Base-by-base conservation (phyloP, 1,284 basidiomycete species). In the Hemileia vastatrix region DNA sequence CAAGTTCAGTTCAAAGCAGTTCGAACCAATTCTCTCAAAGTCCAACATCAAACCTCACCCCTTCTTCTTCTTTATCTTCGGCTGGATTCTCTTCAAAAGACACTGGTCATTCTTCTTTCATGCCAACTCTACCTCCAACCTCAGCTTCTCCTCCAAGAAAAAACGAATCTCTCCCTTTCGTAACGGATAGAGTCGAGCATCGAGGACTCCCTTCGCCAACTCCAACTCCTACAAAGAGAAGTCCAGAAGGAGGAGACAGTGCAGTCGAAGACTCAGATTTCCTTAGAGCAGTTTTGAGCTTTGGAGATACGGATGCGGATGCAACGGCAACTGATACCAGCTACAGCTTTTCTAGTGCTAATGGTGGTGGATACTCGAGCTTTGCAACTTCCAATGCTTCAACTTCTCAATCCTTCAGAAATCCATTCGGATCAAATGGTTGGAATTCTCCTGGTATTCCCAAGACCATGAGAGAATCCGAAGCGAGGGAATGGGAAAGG, bases 281-380 rank as follows among this genome's bases (percentile, higher is more conserved):
- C 43, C 40, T 70, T 13, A 66, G 67, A 4, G 69, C 69, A 31
- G 69, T 70, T 13, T 64, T 70, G 52, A 66, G 67, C 64, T 67
- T 66, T 59, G 66, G 67, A 33, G 54, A 44, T 15, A 40, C 36
- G 36, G 36, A 40, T 40, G 8, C 36, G 15, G 36, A 40, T 9
- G 36, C 15, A 9, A 40, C 36, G 8, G 36, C 36, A 40, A 15
- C 36, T 15, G 15, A 40, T 15, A 40, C 36, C 8, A 40, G 36
- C 36, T 11, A 15, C 36, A 40, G 36, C 36, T 40, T 40, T 40
- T 40, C 36, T 15, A 40, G 36, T 40, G 36, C 11, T 40, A 11
- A 40, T 15, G 36, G 36, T 40, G 36, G 36, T 11, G 8, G 8
- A 9, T 40, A 9, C 36, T 40, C 36, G 15, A 40, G 36, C 15